These are phyloP conservation scores for Epichloe brachyelytri DNA, from an alignment of 2,329 filamentous ascomycete species.

Conservation along the genomic window DNA sequence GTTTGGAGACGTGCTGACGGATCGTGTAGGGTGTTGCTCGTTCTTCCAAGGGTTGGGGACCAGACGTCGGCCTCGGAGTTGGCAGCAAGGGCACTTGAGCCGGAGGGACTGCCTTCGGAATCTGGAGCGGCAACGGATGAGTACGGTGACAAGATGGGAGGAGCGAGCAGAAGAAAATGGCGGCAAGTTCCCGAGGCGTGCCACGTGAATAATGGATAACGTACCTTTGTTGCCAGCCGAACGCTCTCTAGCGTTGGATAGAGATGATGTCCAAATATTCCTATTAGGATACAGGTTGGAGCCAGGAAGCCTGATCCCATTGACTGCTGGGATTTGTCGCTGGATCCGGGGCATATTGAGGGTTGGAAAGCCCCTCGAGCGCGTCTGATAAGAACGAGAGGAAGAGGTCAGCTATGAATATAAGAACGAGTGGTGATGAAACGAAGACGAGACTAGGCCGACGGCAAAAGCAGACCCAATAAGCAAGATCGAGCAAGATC, in stretches of 20 bases:
- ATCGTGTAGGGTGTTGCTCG: slow-evolving; percentile 30
- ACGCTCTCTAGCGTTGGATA: slow-evolving; percentile 28
- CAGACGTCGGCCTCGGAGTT: slow-evolving; percentile 58
- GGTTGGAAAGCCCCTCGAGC: slow-evolving; percentile 24
- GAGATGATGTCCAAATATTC: slow-evolving; percentile 28
- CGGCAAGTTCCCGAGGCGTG: neutral
- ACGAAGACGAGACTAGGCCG: slow-evolving; percentile 1
- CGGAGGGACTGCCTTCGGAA: slow-evolving; percentile 36
- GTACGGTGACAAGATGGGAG: slow-evolving; percentile 7
- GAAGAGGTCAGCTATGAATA: slow-evolving; percentile 10
- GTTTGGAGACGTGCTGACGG: slow-evolving; percentile 45
- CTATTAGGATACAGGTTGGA: slow-evolving; percentile 23
- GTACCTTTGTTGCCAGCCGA: slow-evolving; percentile 35
- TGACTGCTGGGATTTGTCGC: slow-evolving; percentile 19
- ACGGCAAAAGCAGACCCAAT: slow-evolving; percentile 9
- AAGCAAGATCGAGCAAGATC: neutral
- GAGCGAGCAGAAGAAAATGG: neutral
- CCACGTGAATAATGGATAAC: slow-evolving; percentile 8
- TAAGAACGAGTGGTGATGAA: slow-evolving; percentile 6
- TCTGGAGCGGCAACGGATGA: slow-evolving; percentile 10
- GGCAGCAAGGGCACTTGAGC: slow-evolving; percentile 55
- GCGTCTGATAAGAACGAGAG: slow-evolving; percentile 16
- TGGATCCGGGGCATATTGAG: slow-evolving; percentile 24
- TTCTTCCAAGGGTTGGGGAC: slow-evolving; percentile 46
- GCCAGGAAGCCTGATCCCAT: slow-evolving; percentile 27